Evolutionary conservation across 345 rosid genomes (phyloP), one percentile per base, ranked within the genome.

Genomic region (Rhizophora apiculata): DNA sequence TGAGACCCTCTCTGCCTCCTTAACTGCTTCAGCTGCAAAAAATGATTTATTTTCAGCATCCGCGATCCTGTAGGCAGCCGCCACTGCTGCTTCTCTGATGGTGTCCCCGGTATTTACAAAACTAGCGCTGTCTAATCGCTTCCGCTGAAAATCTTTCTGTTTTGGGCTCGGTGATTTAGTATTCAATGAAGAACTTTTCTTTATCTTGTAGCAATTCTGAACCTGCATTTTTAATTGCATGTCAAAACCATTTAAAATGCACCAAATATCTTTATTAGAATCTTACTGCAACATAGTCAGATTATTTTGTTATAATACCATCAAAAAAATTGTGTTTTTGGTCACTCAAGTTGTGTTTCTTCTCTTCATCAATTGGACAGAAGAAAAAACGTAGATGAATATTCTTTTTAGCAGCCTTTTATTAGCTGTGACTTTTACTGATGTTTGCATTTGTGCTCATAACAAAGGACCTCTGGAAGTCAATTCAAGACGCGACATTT

Each of bases 11-110:
- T 86, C 96, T 11, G 86, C 86, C 82, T 91, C 98, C 73, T 87
- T 86, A 60, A 87, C 82, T 65, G 96, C 89, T 80, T 80, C 85
- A 61, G 83, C 89, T 30, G 94, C 91, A 27, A 85, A 82, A 71
- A 76, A 79, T 13, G 89, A 78, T 73, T 85, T 91, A 65, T 88
- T 89, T 78, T 91, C 98, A 67, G 98, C 94, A 65, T 93, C 96
- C 0, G 87, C 94, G 22, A 89, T 68, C 73, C 81, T 84, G 76
- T 75, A 81, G 6, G 96, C 97, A 36, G 92, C 89, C 22, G 91
- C 77, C 1, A 51, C 26, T 29, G 96, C 89, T 68, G 91, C 94
- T 67, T 85, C 96, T 55, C 84, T 84, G 4, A 85, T 58, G 46
- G 81, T 79, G 60, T 80, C 84, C 32, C 64, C 73, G 31, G 79